phyloP scores from a whole-genome alignment of 179 eudicot genomes.

The Beta macrorhiza region DNA sequence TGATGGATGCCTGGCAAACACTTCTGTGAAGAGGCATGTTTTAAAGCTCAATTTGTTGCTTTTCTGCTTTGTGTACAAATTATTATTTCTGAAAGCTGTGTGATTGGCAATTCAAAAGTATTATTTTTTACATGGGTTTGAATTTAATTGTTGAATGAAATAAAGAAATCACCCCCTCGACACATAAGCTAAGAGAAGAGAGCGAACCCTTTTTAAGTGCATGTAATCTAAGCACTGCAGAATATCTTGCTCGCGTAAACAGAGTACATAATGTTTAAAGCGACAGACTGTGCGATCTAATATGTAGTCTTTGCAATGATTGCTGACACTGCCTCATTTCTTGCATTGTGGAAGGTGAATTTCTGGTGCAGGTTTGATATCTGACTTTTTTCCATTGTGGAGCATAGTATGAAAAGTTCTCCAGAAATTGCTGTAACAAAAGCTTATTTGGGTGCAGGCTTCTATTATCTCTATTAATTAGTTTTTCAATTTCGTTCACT shows the following conservation, averaged over 20 bases:
- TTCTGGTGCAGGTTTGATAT: background rate
- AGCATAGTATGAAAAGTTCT: background rate
- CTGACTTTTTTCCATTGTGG: background rate
- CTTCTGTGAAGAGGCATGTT: slow-evolving; percentile 64
- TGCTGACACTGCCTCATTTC: background rate
- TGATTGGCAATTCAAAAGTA: slow-evolving; percentile 1
- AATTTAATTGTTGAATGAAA: background rate
- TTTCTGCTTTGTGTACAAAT: background rate
- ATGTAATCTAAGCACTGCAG: background rate
- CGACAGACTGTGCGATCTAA: background rate
- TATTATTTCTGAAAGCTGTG: background rate
- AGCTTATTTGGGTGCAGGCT: background rate
- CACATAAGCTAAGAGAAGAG: background rate
- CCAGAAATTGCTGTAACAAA: background rate
- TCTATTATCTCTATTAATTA: background rate
- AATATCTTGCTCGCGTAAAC: background rate
- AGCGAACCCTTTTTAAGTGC: background rate
- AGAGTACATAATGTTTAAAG: background rate
- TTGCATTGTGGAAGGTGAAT: background rate
- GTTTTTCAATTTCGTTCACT: background rate
- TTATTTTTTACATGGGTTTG: background rate
- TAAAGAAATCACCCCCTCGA: background rate
- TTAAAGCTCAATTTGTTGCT: slow-evolving; percentile 7
- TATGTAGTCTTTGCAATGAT: background rate
- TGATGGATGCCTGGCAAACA: slow-evolving; percentile 96